Conservation (phyloP, 176 grass and related monocot species). For the Pontederia crassipes region DNA sequence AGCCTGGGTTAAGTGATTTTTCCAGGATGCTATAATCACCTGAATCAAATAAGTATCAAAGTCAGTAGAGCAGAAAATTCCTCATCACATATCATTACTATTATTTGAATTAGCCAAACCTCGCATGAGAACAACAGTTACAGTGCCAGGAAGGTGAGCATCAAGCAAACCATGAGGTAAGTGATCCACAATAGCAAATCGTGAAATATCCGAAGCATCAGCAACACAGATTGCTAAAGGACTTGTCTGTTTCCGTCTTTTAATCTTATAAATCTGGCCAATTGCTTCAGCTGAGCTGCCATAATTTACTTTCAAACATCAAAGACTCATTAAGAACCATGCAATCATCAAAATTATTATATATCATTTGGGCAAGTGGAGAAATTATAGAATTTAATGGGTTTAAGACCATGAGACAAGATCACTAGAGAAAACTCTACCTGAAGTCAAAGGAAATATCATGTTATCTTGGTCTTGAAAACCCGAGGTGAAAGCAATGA, state of each 20-base stretch:
- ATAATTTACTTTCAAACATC: slow-evolving; percentile 22
- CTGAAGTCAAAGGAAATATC: too few relatives aligned
- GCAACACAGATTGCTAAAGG: slow-evolving; percentile 90
- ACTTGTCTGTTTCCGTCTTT: slow-evolving; percentile 66
- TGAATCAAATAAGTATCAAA: neutral
- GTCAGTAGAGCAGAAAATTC: neutral
- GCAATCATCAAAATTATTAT: too few relatives aligned
- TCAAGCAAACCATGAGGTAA: slow-evolving; percentile 74
- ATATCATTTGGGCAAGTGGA: too few relatives aligned
- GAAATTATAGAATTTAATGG: too few relatives aligned
- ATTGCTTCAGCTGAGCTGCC: slow-evolving; percentile 76
- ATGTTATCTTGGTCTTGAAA: too few relatives aligned
- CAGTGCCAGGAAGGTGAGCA: slow-evolving; percentile 72
- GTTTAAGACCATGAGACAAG: too few relatives aligned
- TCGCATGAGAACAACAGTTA: slow-evolving; percentile 87
- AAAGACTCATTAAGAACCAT: neutral
- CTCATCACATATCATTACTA: neutral
- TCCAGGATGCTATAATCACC: slow-evolving; percentile 46
- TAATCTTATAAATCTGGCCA: slow-evolving; percentile 83
- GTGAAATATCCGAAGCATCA: slow-evolving; percentile 67
- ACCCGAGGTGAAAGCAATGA: too few relatives aligned
- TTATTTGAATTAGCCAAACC: slow-evolving; percentile 29
- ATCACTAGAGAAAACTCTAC: too few relatives aligned
- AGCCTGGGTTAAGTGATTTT: slow-evolving; percentile 72
- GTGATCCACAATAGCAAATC: slow-evolving; percentile 66